phyloP scores from a whole-genome alignment of 257 asterid species.

The Solanum infundibuliforme region DNA sequence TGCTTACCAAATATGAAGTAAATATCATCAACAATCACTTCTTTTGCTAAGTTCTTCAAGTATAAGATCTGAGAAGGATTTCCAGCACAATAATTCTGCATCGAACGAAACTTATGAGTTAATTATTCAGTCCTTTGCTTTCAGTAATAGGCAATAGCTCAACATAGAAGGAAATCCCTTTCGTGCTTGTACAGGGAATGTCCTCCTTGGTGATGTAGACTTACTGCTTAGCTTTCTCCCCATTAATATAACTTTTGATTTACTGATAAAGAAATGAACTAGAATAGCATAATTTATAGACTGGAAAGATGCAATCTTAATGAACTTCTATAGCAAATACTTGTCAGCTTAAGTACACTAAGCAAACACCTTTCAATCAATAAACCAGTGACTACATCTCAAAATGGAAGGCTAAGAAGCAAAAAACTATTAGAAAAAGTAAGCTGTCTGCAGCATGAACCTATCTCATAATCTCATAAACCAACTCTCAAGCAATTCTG shows the following conservation, averaged over 20 bases:
- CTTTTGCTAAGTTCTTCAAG: conserved; percentile 83
- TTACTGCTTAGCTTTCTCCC: neutral
- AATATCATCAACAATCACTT: conserved; percentile 74
- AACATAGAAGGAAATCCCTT: neutral
- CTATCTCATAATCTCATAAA: neutral
- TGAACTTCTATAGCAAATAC: neutral
- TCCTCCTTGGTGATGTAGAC: neutral
- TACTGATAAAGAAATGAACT: neutral
- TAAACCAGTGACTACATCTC: neutral
- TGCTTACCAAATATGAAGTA: conserved; percentile 73
- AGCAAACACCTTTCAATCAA: neutral
- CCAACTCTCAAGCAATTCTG: neutral
- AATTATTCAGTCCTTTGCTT: neutral
- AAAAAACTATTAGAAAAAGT: neutral
- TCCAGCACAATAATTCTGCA: conserved; percentile 84
- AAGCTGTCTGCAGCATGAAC: neutral
- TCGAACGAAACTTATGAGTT: neutral
- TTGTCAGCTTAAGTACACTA: neutral
- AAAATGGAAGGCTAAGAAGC: neutral
- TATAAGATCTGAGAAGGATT: conserved; percentile 74
- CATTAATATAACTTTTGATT: neutral
- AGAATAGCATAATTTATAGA: neutral
- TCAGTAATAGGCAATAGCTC: neutral
- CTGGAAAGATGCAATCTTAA: neutral
- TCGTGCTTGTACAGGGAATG: neutral